Conservation (phyloP, 345 rosid species). For the Syzygium jambos region DNA sequence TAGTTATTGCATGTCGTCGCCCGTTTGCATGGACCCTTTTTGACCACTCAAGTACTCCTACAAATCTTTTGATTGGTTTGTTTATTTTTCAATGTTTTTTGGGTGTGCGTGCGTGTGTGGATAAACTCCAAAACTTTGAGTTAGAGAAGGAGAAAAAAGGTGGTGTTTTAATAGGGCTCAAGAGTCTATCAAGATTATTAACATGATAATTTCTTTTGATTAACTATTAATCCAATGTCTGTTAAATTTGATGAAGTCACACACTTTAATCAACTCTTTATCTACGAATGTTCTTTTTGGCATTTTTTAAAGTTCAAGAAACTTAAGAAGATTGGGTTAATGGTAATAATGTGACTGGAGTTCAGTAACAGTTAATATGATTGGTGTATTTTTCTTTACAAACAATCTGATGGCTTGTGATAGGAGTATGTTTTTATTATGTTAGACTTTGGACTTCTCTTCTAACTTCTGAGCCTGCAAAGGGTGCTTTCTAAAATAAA, state of each 20-base stretch:
- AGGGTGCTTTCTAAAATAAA: not conserved
- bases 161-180: not conserved
- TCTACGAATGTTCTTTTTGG: not conserved
- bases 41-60: not conserved
- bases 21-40: not conserved
- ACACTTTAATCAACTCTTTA: not conserved
- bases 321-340: not conserved
- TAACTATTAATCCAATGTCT: not conserved
- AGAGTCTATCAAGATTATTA: not conserved
- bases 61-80: not conserved
- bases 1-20: not conserved
- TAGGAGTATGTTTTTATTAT: not conserved
- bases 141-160: not conserved
- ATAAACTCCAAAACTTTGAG: not conserved
- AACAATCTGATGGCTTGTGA: not conserved
- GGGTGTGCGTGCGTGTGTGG: not conserved
- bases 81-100: not conserved
- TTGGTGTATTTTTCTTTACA: not conserved
- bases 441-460: not conserved
- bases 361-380: not conserved
- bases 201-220: not conserved
- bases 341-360: not conserved
- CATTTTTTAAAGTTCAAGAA: not conserved
- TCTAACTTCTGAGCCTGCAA: not conserved
- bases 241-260: not conserved